Percentiles rank a stretch among this genome's conserved stretches.
Evolutionary conservation across 2,329 filamentous ascomycete genomes (phyloP).

Genomic region (Cyanodermella asteris): DNA sequence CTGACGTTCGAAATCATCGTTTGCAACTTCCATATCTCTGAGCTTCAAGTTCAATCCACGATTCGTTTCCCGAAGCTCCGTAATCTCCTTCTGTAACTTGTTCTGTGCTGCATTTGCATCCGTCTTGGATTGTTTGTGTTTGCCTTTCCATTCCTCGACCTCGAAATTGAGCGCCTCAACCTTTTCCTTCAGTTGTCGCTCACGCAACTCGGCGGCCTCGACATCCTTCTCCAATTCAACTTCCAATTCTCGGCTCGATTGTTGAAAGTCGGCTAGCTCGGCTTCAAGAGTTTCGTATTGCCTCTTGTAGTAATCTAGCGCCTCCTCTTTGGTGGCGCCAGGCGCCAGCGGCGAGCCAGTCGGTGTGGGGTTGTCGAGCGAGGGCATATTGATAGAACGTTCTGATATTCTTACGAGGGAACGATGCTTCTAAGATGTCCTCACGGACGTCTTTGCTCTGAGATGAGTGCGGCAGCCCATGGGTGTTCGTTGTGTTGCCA

Average conservation of each 20-base stretch:
- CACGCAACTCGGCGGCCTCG: slow-evolving; percentile 82
- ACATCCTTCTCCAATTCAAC: slow-evolving; percentile 90
- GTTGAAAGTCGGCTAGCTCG: slow-evolving; percentile 82
- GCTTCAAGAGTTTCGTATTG: slow-evolving; percentile 86
- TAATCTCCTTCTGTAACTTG: slow-evolving; percentile 84
- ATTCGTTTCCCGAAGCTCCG: slow-evolving; percentile 64
- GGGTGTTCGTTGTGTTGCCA: too few species aligned
- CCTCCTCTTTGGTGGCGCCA: slow-evolving; percentile 36
- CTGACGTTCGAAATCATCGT: slow-evolving; percentile 94
- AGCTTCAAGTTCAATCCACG: slow-evolving; percentile 62
- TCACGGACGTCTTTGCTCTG: too few species aligned
- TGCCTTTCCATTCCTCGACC: slow-evolving; percentile 97
- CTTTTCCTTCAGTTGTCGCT: slow-evolving; percentile 67
- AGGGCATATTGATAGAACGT: too few species aligned
- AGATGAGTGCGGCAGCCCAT: too few species aligned
- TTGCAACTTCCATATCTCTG: slow-evolving; percentile 89
- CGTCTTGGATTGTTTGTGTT: slow-evolving; percentile 84
- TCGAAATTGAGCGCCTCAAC: slow-evolving; percentile 68
- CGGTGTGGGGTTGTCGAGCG: too few species aligned
- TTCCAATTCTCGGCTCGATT: slow-evolving; percentile 84
- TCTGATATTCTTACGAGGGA: too few species aligned
- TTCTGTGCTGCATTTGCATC: slow-evolving; percentile 74
- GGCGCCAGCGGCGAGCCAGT: slow-evolving; percentile 11
- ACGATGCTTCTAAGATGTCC: too few species aligned
- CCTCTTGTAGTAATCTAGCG: slow-evolving; percentile 80